phyloP scores from a whole-genome alignment of 1,139 yeast genomes.

The Pichiaceae sp. region DNA sequence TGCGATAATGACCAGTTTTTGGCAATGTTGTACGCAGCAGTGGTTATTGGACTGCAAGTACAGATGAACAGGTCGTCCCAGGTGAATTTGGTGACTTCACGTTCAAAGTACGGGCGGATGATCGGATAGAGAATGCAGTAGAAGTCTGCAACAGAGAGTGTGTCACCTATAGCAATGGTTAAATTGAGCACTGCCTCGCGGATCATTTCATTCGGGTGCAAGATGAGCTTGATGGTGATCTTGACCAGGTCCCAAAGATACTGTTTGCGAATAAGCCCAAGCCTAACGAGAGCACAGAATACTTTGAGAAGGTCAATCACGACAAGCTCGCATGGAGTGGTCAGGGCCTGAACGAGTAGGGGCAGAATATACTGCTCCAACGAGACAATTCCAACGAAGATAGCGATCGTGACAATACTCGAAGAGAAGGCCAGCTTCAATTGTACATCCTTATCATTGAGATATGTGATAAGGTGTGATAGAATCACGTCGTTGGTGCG shows the following conservation, averaged over 20 bases:
- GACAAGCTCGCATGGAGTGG: constrained; percentile 79
- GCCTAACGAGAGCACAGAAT: constrained; percentile 45
- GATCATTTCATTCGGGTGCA: constrained; percentile 88
- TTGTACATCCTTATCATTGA: constrained; percentile 69
- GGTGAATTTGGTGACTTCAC: constrained; percentile 61
- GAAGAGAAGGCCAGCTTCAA: constrained; percentile 65
- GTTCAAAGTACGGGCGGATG: constrained; percentile 65
- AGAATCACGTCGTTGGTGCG: constrained; percentile 80
- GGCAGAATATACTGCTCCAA: constrained; percentile 88
- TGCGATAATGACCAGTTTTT: constrained; percentile 68
- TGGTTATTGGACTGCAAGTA: constrained; percentile 56
- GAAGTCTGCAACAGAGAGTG: constrained; percentile 65
- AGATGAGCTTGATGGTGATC: constrained; percentile 40
- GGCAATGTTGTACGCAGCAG: constrained; percentile 57
- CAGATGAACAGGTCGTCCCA: constrained; percentile 62
- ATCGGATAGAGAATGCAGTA: constrained; percentile 81
- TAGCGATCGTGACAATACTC: constrained; percentile 70
- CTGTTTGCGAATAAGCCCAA: constrained; percentile 43
- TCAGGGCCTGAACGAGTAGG: constrained; percentile 67
- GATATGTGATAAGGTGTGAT: constrained; percentile 84
- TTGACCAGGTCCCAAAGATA: constrained; percentile 44
- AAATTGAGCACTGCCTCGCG: constrained; percentile 60
- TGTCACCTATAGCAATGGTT: constrained; percentile 52
- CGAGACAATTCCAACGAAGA: constrained; percentile 72
- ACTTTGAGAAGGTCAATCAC: constrained; percentile 68